phyloP scores from a whole-genome alignment of 2,329 filamentous ascomycete species.

The Fusarium sp. region DNA sequence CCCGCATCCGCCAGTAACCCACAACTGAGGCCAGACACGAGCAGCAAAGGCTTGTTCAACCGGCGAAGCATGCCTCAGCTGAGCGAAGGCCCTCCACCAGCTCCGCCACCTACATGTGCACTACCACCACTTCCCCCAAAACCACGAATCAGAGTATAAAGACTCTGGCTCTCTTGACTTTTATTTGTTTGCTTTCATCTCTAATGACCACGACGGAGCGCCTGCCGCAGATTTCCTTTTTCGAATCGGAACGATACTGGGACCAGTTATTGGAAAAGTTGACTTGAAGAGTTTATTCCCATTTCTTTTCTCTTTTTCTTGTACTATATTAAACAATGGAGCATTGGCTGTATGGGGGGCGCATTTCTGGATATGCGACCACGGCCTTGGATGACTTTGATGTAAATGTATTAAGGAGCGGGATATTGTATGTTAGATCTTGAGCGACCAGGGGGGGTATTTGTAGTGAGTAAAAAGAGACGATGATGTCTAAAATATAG shows the following conservation, averaged over 20 bases:
- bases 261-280: constrained; percentile 28
- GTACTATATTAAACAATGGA: constrained; percentile 36
- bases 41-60: constrained; percentile 45
- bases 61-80: constrained; percentile 66
- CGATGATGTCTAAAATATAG: background rate
- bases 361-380: constrained; percentile 35
- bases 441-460: background rate
- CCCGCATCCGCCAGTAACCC: constrained; percentile 43
- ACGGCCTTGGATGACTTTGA: constrained; percentile 41
- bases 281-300: constrained; percentile 18
- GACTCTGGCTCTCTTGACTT: background rate
- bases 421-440: constrained; percentile 3
- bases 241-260: constrained; percentile 26
- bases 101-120: constrained; percentile 66
- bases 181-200: constrained; percentile 22
- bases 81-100: constrained; percentile 63
- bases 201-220: constrained; percentile 33
- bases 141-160: constrained; percentile 34
- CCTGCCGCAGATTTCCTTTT: constrained; percentile 29
- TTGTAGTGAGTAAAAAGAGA: background rate
- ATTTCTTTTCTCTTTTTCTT: constrained; percentile 10
- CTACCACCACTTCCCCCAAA: constrained; percentile 64
- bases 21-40: constrained; percentile 36
- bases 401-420: constrained; percentile 33
- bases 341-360: constrained; percentile 10